phyloP scores from a whole-genome alignment of 129 eudicot species.

The Chrysanthemum seticuspe region DNA sequence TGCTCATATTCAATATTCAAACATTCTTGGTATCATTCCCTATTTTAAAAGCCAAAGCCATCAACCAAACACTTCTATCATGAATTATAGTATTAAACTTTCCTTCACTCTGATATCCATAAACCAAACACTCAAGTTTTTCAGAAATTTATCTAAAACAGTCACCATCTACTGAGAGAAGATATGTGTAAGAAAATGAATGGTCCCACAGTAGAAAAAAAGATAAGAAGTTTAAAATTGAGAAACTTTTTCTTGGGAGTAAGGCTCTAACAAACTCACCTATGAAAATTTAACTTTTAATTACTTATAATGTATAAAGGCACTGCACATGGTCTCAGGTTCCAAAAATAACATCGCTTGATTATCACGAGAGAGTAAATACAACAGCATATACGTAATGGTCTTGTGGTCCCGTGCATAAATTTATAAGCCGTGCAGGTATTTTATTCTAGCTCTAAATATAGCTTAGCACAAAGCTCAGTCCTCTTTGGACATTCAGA shows the following conservation, averaged over 20 bases:
- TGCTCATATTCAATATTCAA: background rate
- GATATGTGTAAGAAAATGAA: background rate
- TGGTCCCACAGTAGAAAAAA: background rate
- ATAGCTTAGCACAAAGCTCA: background rate
- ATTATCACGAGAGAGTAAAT: slow-evolving; percentile 11
- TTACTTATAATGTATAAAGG: slow-evolving; percentile 8
- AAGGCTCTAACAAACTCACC: background rate
- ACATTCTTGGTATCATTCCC: background rate
- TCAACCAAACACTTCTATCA: background rate
- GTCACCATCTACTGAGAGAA: background rate
- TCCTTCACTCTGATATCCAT: slow-evolving; percentile 8
- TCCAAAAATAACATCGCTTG: background rate
- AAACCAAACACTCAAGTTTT: slow-evolving; percentile 1
- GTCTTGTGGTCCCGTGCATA: background rate
- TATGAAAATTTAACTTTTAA: background rate
- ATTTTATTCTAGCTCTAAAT: slow-evolving; percentile 7
- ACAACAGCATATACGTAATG: background rate
- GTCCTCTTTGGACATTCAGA: slow-evolving; percentile 1
- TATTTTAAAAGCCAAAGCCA: background rate
- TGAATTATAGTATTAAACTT: background rate
- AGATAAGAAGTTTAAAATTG: too few species aligned
- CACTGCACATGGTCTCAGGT: slow-evolving; percentile 1
- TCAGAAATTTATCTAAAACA: slow-evolving; percentile 8
- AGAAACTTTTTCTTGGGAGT: background rate
- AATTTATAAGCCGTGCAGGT: background rate